phyloP scores from a whole-genome alignment of 805 yeast genomes.

The Wickerhamiella cacticola region DNA sequence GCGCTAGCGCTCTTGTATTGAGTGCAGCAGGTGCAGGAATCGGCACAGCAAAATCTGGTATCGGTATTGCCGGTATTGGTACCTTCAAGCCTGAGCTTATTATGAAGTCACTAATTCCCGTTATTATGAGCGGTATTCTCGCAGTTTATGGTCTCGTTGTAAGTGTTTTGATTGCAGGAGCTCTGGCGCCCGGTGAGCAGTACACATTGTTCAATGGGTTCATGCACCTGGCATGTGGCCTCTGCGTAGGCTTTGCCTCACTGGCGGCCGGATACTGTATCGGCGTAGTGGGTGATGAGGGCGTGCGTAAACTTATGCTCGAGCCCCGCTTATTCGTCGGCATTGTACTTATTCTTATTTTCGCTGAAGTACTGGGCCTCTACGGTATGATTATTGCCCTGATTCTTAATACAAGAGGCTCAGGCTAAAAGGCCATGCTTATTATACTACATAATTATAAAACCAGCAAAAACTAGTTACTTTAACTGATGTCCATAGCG shows the following conservation, averaged over 20 bases:
- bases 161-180: slow-evolving; percentile 80
- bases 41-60: slow-evolving; percentile 96
- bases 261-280: slow-evolving; percentile 94
- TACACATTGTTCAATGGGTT: slow-evolving; percentile 92
- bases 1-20: slow-evolving; percentile 82
- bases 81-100: slow-evolving; percentile 93
- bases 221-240: slow-evolving; percentile 94
- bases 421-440: no score
- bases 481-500: slow-evolving; percentile 7
- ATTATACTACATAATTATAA: not conserved
- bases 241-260: slow-evolving; percentile 93
- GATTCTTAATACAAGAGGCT: slow-evolving; percentile 57
- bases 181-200: slow-evolving; percentile 60
- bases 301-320: slow-evolving; percentile 77
- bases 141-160: slow-evolving; percentile 97
- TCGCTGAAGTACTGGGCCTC: slow-evolving; percentile 80
- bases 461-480: not conserved
- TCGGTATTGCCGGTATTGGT: slow-evolving; percentile 97
- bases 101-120: slow-evolving; percentile 86
- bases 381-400: slow-evolving; percentile 94
- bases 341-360: slow-evolving; percentile 76
- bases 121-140: slow-evolving; percentile 94
- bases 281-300: slow-evolving; percentile 89
- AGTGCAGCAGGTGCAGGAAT: slow-evolving; percentile 97
- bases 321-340: slow-evolving; percentile 85